Evolutionary conservation across 306 rosid species (phyloP).

Genomic region (Senna tora): DNA sequence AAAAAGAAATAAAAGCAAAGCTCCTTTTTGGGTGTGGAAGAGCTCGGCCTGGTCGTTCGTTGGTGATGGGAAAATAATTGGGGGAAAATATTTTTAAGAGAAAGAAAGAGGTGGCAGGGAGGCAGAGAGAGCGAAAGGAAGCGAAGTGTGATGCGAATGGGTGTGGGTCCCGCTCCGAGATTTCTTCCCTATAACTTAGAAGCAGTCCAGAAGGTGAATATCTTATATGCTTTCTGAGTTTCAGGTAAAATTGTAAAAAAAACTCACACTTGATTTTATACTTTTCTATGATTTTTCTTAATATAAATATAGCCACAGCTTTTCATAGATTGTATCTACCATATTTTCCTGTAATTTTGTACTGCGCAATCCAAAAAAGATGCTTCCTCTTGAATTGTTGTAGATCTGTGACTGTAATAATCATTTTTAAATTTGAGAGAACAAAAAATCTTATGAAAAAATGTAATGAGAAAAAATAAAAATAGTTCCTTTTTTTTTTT

Average conservation of each 20-base stretch:
- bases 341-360: not conserved
- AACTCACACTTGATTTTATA: too few relatives aligned
- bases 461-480: too few relatives aligned
- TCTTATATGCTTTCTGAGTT: too few relatives aligned
- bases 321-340: constrained; percentile 19
- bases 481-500: too few relatives aligned
- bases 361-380: too few relatives aligned
- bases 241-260: too few relatives aligned
- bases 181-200: constrained; percentile 33
- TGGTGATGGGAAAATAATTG: constrained; percentile 15
- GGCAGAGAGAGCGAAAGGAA: not conserved
- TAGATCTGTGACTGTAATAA: too few relatives aligned
- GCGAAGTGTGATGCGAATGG: constrained; percentile 24
- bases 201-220: not conserved
- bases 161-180: constrained; percentile 37
- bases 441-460: too few relatives aligned
- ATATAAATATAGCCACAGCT: constrained; percentile 35
- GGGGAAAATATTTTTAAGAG: not conserved
- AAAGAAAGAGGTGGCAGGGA: not conserved
- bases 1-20: not conserved
- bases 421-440: too few relatives aligned
- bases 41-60: not conserved
- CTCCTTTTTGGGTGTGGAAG: not conserved
- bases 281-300: too few relatives aligned
- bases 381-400: too few relatives aligned